Evolutionary conservation across 1,284 basidiomycete species (phyloP), one percentile per base, ranked within the genome.

Genomic region (Ceratobasidium sp.): DNA sequence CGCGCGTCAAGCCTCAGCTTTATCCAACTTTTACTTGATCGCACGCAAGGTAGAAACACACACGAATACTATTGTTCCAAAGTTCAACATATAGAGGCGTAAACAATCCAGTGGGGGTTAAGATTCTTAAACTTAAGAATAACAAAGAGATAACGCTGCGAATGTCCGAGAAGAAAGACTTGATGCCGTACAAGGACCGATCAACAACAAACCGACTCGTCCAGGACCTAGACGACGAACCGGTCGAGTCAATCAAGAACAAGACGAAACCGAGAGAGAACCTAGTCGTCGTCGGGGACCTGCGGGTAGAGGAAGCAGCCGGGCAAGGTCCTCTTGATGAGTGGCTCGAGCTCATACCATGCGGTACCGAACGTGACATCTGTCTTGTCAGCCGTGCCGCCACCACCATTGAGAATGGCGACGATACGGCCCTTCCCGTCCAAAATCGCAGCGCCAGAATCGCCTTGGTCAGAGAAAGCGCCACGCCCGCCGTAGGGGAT

Each of bases 281-380:
- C n/a, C n/a, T n/a, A n/a, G n/a, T n/a, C n/a, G n/a, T n/a, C 43
- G 43, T 46, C 9, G 8, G 9, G 9, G 19, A 19, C 43, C 19
- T 46, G 43, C 43, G 43, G 19, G 58, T 61, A 61, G 14, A 62
- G 61, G 13, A 76, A 77, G 8, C 78, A 74, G 78, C 39, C 76
- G 75, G 27, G 78, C 77, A 27, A 78, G 77, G 19, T 39, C 14
- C 2, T 9, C 31, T 80, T 78, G 79, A 76, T 75, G 34, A 46
- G 46, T 9, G 43, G 43, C 43, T 19, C 9, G 43, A 46, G 48
- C 63, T 76, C 56, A 14, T 75, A 22, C 7, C 75, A 16, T 9
- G 75, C 54, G n/a, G 75, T 68, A 22, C 69, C 4, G 24, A 71
- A 76, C 7, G 75, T 76, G 27, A 59, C 48, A 53, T 76, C 75